Evolutionary conservation across 305 asterid genomes (phyloP), one percentile per base, ranked within the genome.

Genomic region (Fraxinus velutina): DNA sequence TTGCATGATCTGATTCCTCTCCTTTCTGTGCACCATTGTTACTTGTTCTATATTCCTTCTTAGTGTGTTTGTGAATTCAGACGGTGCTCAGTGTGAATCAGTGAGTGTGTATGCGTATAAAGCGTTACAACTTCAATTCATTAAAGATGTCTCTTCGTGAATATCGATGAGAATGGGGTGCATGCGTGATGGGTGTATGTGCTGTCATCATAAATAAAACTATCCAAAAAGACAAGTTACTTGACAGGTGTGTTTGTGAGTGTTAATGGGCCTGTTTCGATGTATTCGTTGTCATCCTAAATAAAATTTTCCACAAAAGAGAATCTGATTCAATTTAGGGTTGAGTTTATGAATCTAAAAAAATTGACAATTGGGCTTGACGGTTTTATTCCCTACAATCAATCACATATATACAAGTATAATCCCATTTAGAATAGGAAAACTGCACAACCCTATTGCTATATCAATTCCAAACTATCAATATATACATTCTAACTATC

Each of bases 201-300:
- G 37, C 74, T 27, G 74, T 68, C 74, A 29, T 68, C 74, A 68
- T 68, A 68, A 68, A 68, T 68, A 13, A 68, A 27, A 68, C 74
- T 6, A 5, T 4, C 39, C 19, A 68, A 29, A 68, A 29, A 10
- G 21, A 27, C 9, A 68, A 68, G 74, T 29, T 29, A 29, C 37
- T 29, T 68, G 36, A 68, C 74, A 68, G 21, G 74, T 68, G 74
- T 68, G 10, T 29, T 62, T 12, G 21, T 68, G 74, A 29, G 39
- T 64, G 34, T 24, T 64, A 64, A 64, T 64, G 72, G 74, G 74
- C 37, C 37, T 13, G 21, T 68, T 68, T 68, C 4, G 4, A 15
- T 19, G 21, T 29, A 15, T 24, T 27, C 74, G 21, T 68, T 68
- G 39, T 13, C 74, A 29, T 68, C 74, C 37, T 68, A 29, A 4